Percentiles rank a stretch among this genome's conserved stretches.
Conservation (phyloP, 2,329 filamentous ascomycete genomes). For the Botrytis pseudocinerea region DNA sequence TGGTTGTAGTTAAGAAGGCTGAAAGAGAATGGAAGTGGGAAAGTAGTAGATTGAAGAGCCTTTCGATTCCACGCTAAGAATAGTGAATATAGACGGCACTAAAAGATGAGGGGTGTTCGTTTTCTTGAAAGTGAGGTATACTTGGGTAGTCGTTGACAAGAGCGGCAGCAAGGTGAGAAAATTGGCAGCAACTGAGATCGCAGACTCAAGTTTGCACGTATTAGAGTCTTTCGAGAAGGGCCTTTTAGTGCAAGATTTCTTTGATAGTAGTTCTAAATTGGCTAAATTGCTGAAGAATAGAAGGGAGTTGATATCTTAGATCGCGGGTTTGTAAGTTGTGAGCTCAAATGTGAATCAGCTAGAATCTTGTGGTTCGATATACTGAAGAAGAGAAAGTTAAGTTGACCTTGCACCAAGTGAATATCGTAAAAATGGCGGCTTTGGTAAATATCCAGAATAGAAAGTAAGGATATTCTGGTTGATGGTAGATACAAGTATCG, state of each 20-base stretch:
- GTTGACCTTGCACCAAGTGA: not conserved
- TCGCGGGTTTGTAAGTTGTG: not conserved
- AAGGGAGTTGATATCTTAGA: not conserved
- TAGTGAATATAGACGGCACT: conserved; percentile 10
- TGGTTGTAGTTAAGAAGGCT: not conserved
- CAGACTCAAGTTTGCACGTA: not conserved
- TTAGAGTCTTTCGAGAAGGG: too few species aligned
- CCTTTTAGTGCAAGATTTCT: fast-evolving
- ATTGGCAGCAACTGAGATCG: not conserved
- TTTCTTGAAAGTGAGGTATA: not conserved
- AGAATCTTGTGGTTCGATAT: not conserved
- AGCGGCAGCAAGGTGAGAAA: not conserved
- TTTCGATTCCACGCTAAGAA: not conserved
- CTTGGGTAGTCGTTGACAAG: not conserved
- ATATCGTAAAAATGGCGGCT: not conserved
- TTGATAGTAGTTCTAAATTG: not conserved
- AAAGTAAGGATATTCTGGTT: not conserved
- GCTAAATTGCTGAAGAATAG: not conserved
- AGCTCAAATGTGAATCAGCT: not conserved
- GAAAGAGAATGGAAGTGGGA: conserved; percentile 1
- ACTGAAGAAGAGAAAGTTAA: too few species aligned
- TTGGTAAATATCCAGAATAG: too few species aligned
- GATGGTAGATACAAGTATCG: not conserved
- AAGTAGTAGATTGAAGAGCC: not conserved
- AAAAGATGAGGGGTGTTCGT: not conserved